Evolutionary conservation across 495 filamentous ascomycete species (phyloP).

Genomic region (Astrocystis sublimbata): DNA sequence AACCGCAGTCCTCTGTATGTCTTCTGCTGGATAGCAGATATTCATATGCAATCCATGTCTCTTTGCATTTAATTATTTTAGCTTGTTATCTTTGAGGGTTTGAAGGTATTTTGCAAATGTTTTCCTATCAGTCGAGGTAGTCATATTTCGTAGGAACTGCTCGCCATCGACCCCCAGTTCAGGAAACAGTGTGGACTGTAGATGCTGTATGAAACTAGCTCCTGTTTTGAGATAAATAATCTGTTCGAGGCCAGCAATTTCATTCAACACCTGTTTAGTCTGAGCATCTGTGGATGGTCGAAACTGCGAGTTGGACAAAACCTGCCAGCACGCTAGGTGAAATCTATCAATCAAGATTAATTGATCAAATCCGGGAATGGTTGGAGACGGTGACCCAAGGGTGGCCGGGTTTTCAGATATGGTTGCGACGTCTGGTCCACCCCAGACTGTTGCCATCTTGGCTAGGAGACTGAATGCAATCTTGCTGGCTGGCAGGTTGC

Average conservation of each 20-base stretch:
- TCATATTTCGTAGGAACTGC: slow-evolving; percentile 53
- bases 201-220: slow-evolving; percentile 50
- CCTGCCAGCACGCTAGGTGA: slow-evolving; percentile 82
- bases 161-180: slow-evolving; percentile 47
- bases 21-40: neutral
- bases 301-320: slow-evolving; percentile 74
- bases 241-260: slow-evolving; percentile 82
- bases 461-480: slow-evolving; percentile 78
- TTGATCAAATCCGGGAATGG: slow-evolving; percentile 85
- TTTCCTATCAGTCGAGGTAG: slow-evolving; percentile 50
- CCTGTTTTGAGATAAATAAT: slow-evolving; percentile 87
- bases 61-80: slow-evolving; percentile 18
- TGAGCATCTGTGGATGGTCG: slow-evolving; percentile 76
- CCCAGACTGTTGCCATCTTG: slow-evolving; percentile 81
- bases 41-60: neutral
- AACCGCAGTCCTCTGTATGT: neutral
- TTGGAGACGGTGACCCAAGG: slow-evolving; percentile 42
- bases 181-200: slow-evolving; percentile 52
- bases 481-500: slow-evolving; percentile 71
- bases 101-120: slow-evolving; percentile 51
- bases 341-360: slow-evolving; percentile 82
- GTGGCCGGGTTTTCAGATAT: slow-evolving; percentile 49
- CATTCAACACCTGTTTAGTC: slow-evolving; percentile 76
- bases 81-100: slow-evolving; percentile 38
- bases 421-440: slow-evolving; percentile 71